Percentiles rank a stretch among this genome's conserved stretches.
Evolutionary conservation across 495 filamentous ascomycete species (phyloP).

Genomic region (Elaphomyces granulatus): DNA sequence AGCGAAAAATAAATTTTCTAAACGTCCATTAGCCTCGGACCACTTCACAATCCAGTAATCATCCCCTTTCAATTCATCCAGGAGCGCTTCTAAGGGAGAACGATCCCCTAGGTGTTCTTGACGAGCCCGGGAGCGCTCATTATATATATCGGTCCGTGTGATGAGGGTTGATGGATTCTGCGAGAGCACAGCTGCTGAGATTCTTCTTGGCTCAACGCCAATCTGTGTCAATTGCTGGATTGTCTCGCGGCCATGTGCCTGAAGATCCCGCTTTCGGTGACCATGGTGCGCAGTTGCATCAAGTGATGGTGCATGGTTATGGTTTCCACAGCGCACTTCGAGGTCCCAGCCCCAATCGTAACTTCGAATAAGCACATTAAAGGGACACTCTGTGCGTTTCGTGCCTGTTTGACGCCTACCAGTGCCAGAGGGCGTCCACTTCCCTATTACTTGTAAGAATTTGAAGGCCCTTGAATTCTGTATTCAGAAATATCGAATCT

Average conservation of each 20-base stretch:
- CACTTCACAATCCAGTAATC: conserved; percentile 1
- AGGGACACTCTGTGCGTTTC: background rate
- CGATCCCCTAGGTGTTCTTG: background rate
- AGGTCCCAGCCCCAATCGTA: background rate
- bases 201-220: too few species aligned
- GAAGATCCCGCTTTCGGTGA: too few species aligned
- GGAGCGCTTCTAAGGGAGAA: background rate
- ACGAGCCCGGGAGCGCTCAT: background rate
- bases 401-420: background rate
- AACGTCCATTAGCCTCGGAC: background rate
- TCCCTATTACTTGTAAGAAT: too few species aligned
- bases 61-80: background rate
- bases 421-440: too few species aligned
- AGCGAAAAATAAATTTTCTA: background rate
- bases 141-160: conserved; percentile 5
- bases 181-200: too few species aligned
- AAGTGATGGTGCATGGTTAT: too few species aligned
- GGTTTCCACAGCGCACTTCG: background rate
- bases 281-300: too few species aligned
- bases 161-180: too few species aligned
- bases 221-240: too few species aligned
- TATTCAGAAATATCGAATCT: too few species aligned
- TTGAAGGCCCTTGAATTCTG: too few species aligned
- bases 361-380: background rate
- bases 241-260: too few species aligned